Percentiles rank a stretch among this genome's conserved stretches.
Conservation (phyloP, 1,139 yeast genomes). For the Yamadazyma dushanensis region DNA sequence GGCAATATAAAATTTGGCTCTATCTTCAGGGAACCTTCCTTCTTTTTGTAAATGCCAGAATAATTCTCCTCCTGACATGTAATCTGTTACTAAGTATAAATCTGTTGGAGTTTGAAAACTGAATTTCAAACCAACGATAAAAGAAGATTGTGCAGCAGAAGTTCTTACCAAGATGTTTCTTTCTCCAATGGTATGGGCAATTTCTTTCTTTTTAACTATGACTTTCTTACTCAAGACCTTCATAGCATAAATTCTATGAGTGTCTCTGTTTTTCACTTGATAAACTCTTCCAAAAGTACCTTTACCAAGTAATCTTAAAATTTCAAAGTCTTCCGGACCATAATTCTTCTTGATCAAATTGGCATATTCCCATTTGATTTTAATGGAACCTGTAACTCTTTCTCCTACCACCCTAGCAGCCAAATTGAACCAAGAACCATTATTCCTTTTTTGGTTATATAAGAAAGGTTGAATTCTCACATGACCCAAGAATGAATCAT, state of each 20-base stretch:
- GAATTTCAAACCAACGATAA: slow-evolving; percentile 91
- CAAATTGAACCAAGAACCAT: slow-evolving; percentile 71
- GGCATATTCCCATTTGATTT: slow-evolving; percentile 72
- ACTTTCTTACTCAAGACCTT: slow-evolving; percentile 91
- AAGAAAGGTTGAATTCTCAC: slow-evolving; percentile 72
- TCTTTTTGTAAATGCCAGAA: slow-evolving; percentile 98
- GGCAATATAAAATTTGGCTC: slow-evolving; percentile 95
- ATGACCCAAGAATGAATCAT: slow-evolving; percentile 86
- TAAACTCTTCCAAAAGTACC: slow-evolving; percentile 98
- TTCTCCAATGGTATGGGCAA: slow-evolving; percentile 97
- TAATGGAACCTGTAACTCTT: slow-evolving; percentile 72
- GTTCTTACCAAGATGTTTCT: slow-evolving; percentile 91
- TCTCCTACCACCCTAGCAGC: slow-evolving; percentile 77
- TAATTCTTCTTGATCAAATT: slow-evolving; percentile 68
- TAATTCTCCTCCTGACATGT: slow-evolving; percentile 97
- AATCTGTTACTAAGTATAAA: slow-evolving; percentile 89
- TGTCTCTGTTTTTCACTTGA: slow-evolving; percentile 89
- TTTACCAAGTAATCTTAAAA: slow-evolving; percentile 83
- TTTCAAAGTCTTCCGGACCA: slow-evolving; percentile 94
- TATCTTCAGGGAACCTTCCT: slow-evolving; percentile 86
- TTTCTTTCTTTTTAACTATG: slow-evolving; percentile 93
- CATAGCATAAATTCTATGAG: slow-evolving; percentile 93
- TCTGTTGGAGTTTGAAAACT: slow-evolving; percentile 94
- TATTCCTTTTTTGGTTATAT: slow-evolving; percentile 16
- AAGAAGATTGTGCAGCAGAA: slow-evolving; percentile 76